Evolutionary conservation across 768 basidiomycete genomes (phyloP).

Genomic region (Termitomyces sp.): DNA sequence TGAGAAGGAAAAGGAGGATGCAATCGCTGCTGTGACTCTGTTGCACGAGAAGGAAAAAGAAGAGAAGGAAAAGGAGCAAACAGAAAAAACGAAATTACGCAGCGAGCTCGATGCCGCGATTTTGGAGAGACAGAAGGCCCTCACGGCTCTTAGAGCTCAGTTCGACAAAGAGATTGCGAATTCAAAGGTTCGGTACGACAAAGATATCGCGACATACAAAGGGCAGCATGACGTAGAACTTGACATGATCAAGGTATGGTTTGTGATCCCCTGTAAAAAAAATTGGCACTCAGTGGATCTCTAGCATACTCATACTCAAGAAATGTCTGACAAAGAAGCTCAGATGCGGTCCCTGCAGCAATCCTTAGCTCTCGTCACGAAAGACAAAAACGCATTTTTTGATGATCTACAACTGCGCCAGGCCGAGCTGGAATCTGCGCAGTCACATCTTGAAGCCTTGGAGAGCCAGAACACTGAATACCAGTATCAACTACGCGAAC

Average conservation of each 20-base stretch:
- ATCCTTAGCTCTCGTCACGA: slow-evolving; percentile 62
- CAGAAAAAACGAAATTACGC: slow-evolving; percentile 50
- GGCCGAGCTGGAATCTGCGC: slow-evolving; percentile 84
- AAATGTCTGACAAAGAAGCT: slow-evolving; percentile 52
- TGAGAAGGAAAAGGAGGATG: slow-evolving; percentile 90
- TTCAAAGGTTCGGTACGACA: slow-evolving; percentile 67
- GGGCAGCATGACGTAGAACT: slow-evolving; percentile 78
- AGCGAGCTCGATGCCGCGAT: slow-evolving; percentile 62
- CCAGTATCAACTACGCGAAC: slow-evolving; percentile 82
- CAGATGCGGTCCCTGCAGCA: slow-evolving; percentile 69
- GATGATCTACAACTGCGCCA: slow-evolving; percentile 85
- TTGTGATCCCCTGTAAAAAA: not conserved
- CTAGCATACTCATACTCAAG: slow-evolving; percentile 68
- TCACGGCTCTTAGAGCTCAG: slow-evolving; percentile 56
- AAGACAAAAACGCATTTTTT: slow-evolving; percentile 79
- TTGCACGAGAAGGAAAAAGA: slow-evolving; percentile 51
- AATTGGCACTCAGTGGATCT: slow-evolving; percentile 1
- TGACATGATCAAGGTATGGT: slow-evolving; percentile 65
- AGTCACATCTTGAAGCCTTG: slow-evolving; percentile 68
- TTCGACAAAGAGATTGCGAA: slow-evolving; percentile 68
- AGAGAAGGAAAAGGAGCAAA: slow-evolving; percentile 52
- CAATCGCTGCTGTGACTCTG: slow-evolving; percentile 49
- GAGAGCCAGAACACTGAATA: slow-evolving; percentile 80
- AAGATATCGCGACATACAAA: slow-evolving; percentile 59
- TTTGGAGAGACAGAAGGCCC: slow-evolving; percentile 58